Conservation (phyloP, 164 flowering plant genomes). For the Vitis amurensis region DNA sequence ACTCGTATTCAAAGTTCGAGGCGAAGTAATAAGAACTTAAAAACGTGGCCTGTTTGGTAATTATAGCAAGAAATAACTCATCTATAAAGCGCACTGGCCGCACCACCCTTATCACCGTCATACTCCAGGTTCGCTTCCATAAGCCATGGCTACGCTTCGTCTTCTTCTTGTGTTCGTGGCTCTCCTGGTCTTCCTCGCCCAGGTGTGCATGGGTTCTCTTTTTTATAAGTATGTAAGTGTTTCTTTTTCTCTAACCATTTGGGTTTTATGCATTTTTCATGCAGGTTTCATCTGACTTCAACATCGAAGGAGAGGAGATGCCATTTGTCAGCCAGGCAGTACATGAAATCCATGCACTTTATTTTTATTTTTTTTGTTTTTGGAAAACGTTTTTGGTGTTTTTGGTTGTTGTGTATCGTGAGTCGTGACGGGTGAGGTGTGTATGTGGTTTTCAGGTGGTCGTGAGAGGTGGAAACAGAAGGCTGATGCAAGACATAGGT, state of each 20-base stretch:
- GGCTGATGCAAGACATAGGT: constrained; percentile 28
- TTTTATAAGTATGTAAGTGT: too few species aligned
- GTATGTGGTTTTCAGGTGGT: constrained; percentile 1
- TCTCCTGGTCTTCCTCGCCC: constrained; percentile 6
- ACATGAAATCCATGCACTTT: not conserved
- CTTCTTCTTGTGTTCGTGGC: constrained; percentile 1
- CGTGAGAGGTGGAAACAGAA: constrained; percentile 24
- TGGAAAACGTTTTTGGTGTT: not conserved
- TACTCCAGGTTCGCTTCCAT: not conserved
- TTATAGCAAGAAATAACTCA: not conserved
- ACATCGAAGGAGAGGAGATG: constrained; percentile 1
- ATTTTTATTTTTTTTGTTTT: not conserved
- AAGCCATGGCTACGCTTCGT: not conserved
- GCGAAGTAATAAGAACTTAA: not conserved
- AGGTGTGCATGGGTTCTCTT: not conserved
- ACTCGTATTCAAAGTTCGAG: too few species aligned
- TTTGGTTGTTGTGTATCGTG: not conserved
- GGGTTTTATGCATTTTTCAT: not conserved
- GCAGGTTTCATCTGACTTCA: constrained; percentile 21
- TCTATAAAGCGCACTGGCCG: not conserved
- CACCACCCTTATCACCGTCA: too few species aligned
- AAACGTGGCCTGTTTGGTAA: not conserved
- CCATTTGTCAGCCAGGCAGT: not conserved
- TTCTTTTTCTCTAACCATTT: too few species aligned
- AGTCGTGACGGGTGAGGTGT: not conserved